Evolutionary conservation across 352 stramenopile genomes (phyloP), one percentile per base, ranked within the genome.

Genomic region (Pythium oligandrum): DNA sequence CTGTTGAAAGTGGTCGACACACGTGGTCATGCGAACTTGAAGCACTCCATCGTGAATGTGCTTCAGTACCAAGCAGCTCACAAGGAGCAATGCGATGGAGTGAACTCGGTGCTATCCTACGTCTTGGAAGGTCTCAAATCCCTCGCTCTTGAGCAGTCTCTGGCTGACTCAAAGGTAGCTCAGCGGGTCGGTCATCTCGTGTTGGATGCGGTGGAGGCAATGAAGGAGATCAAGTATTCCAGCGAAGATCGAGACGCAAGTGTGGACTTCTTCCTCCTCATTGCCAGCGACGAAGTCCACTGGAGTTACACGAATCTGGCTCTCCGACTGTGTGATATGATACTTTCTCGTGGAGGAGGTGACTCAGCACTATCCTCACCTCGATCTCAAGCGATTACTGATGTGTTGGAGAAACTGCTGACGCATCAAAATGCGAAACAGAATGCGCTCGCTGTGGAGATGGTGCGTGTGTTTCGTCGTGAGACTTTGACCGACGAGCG

Each of bases 171-270:
- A 0, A 87, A 81, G 48, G 51, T 67, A 10, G 47, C 66, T 7
- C 72, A 82, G 47, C 69, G 76, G 4, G 73, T 86, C 17, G 74
- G 74, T 0, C 80, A 90, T 31, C 51, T 90, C 44, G 10, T 88
- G n/a, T 48, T 90, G 17, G 76, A 90, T 37, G 70, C 73, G 3
- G 69, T 81, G 43, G 66, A 81, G 52, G 53, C 43, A 3, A 37
- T 48, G 10, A n/a, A 4, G 1, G 9, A 4, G 1, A 11, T n/a
- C 8, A 37, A 5, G 6, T 39, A 30, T 3, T 37, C 8, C 4
- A 30, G 17, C 6, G 35, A 53, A 34, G 45, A 64, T 33, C 56
- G 56, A 7, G 46, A 9, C 4, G 31, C 49, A 34, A 73, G 63
- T 58, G 31, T 65, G 8, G n/a, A 3, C 6, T 43, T 83, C 4